phyloP scores from a whole-genome alignment of 2,329 filamentous ascomycete genomes.

The Cadophora luteo-olivacea region DNA sequence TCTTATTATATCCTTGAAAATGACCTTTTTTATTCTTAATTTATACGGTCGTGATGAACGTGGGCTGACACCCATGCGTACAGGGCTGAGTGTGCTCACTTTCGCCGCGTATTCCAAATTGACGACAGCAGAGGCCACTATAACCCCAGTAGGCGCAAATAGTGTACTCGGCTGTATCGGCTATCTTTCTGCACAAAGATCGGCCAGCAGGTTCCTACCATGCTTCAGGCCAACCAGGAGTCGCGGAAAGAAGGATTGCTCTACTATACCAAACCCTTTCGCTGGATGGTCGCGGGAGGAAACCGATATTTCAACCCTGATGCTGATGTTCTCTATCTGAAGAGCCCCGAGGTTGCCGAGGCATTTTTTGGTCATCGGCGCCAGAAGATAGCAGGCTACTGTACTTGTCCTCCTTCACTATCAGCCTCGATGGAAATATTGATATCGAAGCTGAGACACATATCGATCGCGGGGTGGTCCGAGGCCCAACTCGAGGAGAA shows the following conservation, averaged over 20 bases:
- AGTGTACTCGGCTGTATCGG: neutral
- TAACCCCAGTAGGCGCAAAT: neutral
- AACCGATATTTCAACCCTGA: neutral
- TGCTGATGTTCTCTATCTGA: neutral
- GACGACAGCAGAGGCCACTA: too few species aligned
- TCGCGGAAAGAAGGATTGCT: neutral
- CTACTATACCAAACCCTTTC: neutral
- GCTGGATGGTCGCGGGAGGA: neutral
- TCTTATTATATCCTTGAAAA: too few species aligned
- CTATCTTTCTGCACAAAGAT: too few species aligned
- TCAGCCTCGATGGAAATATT: neutral
- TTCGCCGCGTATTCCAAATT: neutral
- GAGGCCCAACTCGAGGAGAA: too few species aligned
- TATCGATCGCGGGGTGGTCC: neutral
- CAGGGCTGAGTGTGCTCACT: too few species aligned
- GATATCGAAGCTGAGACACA: neutral
- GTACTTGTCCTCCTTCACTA: neutral
- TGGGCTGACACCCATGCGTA: neutral
- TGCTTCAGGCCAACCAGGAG: neutral
- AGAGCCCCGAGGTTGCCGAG: neutral
- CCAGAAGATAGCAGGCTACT: neutral
- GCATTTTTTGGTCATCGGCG: neutral
- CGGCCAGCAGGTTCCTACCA: neutral
- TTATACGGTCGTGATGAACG: too few species aligned
- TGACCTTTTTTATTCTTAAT: too few species aligned